Evolutionary conservation across 306 rosid genomes (phyloP).

Genomic region (Cercis canadensis): DNA sequence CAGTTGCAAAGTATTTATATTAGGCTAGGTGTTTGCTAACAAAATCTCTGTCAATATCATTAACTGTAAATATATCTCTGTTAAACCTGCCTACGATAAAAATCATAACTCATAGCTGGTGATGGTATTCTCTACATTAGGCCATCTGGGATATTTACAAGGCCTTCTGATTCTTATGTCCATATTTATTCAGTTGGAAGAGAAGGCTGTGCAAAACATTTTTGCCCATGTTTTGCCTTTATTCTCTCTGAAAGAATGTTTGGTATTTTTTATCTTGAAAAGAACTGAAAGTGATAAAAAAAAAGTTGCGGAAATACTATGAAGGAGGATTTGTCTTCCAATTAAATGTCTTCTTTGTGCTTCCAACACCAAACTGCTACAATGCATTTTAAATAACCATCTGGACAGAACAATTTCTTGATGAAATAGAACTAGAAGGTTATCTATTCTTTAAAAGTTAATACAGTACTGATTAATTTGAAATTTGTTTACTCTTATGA

Average conservation of each 20-base stretch:
- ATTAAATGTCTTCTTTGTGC: slow-evolving; percentile 3
- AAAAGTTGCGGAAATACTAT: slow-evolving; percentile 13
- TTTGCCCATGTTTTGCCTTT: slow-evolving; percentile 5
- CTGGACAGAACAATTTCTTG: not conserved
- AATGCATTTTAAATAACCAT: not conserved
- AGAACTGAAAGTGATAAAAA: too few relatives aligned
- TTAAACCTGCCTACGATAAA: not conserved
- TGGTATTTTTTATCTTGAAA: not conserved
- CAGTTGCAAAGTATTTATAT: too few relatives aligned
- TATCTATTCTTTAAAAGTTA: not conserved
- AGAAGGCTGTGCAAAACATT: not conserved
- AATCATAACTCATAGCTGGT: slow-evolving; percentile 1
- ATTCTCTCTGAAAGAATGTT: slow-evolving; percentile 15
- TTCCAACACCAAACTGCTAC: not conserved
- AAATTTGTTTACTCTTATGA: not conserved
- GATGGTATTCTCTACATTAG: slow-evolving; percentile 12
- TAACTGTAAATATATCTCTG: not conserved
- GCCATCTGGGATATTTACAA: not conserved
- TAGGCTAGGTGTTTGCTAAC: slow-evolving; percentile 9
- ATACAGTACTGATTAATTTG: not conserved
- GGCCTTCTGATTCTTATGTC: slow-evolving; percentile 3
- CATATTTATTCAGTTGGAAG: not conserved
- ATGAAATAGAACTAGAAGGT: too few relatives aligned
- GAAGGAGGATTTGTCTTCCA: not conserved
- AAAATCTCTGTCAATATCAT: not conserved